Evolutionary conservation across 257 asterid genomes (phyloP).

Genomic region (Przewalskia tangutica): DNA sequence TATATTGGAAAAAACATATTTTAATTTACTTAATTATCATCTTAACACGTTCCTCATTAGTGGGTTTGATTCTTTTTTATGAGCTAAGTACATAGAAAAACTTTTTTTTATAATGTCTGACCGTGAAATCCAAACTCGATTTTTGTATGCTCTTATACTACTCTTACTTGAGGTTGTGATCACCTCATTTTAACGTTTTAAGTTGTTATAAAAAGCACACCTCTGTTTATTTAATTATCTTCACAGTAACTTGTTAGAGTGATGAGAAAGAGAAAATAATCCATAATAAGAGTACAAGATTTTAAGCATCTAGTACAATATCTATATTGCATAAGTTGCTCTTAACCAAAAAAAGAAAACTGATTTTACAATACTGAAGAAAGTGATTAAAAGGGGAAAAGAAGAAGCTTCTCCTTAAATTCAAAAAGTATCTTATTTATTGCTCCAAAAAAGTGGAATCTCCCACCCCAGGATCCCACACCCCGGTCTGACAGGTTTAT

Average conservation of each 20-base stretch:
- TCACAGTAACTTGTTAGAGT: not conserved
- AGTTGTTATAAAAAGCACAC: not conserved
- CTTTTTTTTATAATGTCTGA: no score
- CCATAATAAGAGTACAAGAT: not conserved
- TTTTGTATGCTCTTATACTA: not conserved
- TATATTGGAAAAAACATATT: not conserved
- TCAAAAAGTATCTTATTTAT: not conserved
- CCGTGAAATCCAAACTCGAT: not conserved
- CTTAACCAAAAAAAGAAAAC: not conserved
- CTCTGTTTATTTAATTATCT: not conserved
- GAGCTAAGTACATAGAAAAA: no score
- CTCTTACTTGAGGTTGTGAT: not conserved
- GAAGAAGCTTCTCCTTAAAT: not conserved
- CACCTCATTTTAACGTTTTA: no score
- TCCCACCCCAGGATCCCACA: no score
- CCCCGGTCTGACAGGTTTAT: no score
- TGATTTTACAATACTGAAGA: not conserved
- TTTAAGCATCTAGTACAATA: not conserved
- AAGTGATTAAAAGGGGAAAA: not conserved
- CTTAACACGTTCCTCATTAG: accelerated
- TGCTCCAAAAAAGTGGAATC: no score
- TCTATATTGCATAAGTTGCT: not conserved
- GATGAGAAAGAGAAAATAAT: not conserved
- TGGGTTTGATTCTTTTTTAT: not conserved
- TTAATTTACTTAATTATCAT: not conserved